phyloP scores from a whole-genome alignment of 2,329 filamentous ascomycete species.

The Hyphodiscus sp. region DNA sequence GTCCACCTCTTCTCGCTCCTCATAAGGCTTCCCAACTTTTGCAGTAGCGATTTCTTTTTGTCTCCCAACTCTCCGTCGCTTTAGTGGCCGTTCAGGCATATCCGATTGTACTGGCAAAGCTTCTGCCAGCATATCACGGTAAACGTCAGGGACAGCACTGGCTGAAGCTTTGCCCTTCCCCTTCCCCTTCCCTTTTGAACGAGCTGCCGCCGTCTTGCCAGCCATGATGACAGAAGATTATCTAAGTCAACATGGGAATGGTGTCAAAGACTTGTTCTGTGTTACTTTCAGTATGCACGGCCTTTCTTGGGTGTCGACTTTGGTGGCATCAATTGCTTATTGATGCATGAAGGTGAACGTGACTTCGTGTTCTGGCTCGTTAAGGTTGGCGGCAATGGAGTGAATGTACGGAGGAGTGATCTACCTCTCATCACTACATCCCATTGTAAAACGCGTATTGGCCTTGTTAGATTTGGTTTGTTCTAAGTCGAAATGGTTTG shows the following conservation, averaged over 20 bases:
- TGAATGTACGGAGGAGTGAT: not conserved
- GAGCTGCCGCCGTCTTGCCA: slow-evolving; percentile 5
- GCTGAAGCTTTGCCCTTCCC: slow-evolving; percentile 2
- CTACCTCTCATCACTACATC: not conserved
- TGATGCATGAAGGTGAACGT: not conserved
- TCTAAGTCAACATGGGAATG: not conserved
- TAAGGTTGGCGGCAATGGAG: not conserved
- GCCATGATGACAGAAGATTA: slow-evolving; percentile 6
- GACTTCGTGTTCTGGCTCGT: not conserved
- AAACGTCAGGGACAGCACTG: slow-evolving; percentile 34
- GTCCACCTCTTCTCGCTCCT: slow-evolving; percentile 9
- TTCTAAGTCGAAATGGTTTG: too few relatives aligned
- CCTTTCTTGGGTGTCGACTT: slow-evolving; percentile 9
- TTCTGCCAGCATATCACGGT: slow-evolving; percentile 39
- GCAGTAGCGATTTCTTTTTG: slow-evolving; percentile 5
- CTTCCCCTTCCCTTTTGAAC: slow-evolving; percentile 16
- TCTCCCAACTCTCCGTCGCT: slow-evolving; percentile 26
- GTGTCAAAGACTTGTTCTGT: not conserved
- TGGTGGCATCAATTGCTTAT: slow-evolving; percentile 12
- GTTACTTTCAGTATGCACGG: not conserved
- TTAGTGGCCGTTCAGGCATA: slow-evolving; percentile 31
- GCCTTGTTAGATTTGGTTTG: too few relatives aligned
- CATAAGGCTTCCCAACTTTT: slow-evolving; percentile 8
- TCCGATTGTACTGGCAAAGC: slow-evolving; percentile 29
- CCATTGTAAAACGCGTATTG: not conserved